Evolutionary conservation across 192 early-diverging fungal genomes (phyloP).

Genomic region (Coemansia sp.): DNA sequence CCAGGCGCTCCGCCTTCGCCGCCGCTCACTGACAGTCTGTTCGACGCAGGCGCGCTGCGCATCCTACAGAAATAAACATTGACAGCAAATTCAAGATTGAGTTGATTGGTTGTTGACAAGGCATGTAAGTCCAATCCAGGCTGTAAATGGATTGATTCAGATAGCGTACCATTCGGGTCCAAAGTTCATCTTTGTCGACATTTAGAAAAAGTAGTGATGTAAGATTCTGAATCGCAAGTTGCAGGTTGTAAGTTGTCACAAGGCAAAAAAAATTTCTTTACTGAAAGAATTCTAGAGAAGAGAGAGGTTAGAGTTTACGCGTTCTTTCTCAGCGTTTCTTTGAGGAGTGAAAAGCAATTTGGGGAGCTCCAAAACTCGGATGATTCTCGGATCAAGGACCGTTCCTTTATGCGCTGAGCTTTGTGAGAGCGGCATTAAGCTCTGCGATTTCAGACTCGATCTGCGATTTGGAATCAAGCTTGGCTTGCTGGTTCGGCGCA

Average conservation of each 20-base stretch:
- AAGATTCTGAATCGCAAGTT: neutral
- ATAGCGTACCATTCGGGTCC: slow-evolving; percentile 73
- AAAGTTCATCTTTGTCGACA: slow-evolving; percentile 72
- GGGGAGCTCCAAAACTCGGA: neutral
- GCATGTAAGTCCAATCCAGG: neutral
- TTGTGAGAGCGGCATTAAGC: slow-evolving; percentile 23
- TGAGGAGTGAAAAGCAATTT: neutral
- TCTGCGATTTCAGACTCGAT: slow-evolving; percentile 38
- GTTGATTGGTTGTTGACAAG: neutral
- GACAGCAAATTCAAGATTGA: neutral
- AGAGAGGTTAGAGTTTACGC: neutral
- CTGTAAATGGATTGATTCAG: neutral
- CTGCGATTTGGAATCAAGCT: slow-evolving; percentile 29
- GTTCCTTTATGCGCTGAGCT: neutral
- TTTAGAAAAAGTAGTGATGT: slow-evolving; percentile 9
- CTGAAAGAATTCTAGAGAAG: neutral
- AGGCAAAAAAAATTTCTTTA: neutral
- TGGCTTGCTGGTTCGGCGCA: slow-evolving; percentile 60
- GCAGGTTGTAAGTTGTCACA: neutral
- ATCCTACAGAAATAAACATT: slow-evolving; percentile 22
- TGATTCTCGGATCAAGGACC: neutral
- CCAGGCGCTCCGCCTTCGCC: slow-evolving; percentile 5
- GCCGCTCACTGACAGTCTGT: slow-evolving; percentile 7
- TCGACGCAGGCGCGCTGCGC: slow-evolving; percentile 40
- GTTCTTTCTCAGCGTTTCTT: neutral